Evolutionary conservation across 106 monocot species (phyloP), one percentile per base, ranked within the genome.

Genomic region (Dioscorea dumetorum): DNA sequence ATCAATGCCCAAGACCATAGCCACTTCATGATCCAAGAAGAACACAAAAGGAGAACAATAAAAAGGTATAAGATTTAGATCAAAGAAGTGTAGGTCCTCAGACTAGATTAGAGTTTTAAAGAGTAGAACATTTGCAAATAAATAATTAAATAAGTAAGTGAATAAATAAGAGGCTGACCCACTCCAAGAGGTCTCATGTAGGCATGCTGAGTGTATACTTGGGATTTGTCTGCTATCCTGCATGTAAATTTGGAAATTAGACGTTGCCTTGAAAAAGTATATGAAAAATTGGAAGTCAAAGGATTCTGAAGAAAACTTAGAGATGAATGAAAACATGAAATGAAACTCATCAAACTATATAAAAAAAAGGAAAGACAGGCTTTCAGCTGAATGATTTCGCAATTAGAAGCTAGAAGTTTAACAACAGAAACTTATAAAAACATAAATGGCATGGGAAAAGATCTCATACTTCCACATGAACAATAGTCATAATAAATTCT

Each of bases 111-210:
- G 8, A 50, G 24, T 49, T 19, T 53, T 4, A 12, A 59, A 32
- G 28, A 15, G 2, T 33, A 8, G 8, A 60, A 48, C 15, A 28
- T 50, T 12, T 54, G 33, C n/a, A 60, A 52, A 58, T n/a, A 50
- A 20, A 59, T 22, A 20, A 12, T 21, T 58, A 66, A 52, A 49
- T n/a, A n/a, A n/a, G n/a, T n/a, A n/a, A n/a, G n/a, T 16, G 32
- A 31, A 22, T 22, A 10, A 0, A 49, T 58, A 14, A 67, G 68
- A 48, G 63, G 86, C 86, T 74, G 13, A 99, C 97, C 92, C 72
- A 99, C 84, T 84, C 97, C 97, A 77, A 99, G 84, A 68, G 97
- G 97, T 63, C 97, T 82, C 97, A 99, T 99, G 48, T 99, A 99
- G 0, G 97, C 97, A 90, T 97, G 97, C 56, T 97, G 97, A 8